A percentile compares a stretch with the other conserved stretches of the same genome.
Conservation (phyloP, 495 filamentous ascomycete species). For the Penicillium daleae region DNA sequence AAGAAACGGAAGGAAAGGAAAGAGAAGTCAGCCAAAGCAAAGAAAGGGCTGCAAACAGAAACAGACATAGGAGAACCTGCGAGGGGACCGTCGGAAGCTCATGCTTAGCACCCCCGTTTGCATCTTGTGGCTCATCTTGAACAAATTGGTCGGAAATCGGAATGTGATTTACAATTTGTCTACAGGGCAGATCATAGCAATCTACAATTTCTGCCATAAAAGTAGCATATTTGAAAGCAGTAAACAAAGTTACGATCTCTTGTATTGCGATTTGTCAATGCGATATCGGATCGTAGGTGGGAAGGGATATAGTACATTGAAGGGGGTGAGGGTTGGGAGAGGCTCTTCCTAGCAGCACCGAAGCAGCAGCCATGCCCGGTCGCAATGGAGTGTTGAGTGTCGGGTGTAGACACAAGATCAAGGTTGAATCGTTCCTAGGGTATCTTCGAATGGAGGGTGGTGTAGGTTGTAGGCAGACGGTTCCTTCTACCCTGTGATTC, state of each 20-base stretch:
- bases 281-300: background rate
- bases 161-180: background rate
- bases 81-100: background rate
- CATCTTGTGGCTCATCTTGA: background rate
- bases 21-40: background rate
- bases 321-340: background rate
- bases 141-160: background rate
- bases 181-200: background rate
- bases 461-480: background rate
- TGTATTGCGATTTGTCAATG: background rate
- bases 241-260: background rate
- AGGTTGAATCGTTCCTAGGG: constrained; percentile 5
- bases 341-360: background rate
- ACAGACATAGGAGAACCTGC: background rate
- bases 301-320: background rate
- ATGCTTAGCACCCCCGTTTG: background rate
- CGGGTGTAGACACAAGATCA: background rate
- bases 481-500: constrained; percentile 25
- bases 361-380: background rate
- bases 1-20: constrained; percentile 28
- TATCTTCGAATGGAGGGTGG: constrained; percentile 16
- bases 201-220: background rate
- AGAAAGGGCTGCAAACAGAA: background rate
- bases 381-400: background rate
- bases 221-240: background rate